These are phyloP conservation scores for Fusarium nematophilum DNA, from an alignment of 2,329 filamentous ascomycete genomes.

Conservation along the genomic window DNA sequence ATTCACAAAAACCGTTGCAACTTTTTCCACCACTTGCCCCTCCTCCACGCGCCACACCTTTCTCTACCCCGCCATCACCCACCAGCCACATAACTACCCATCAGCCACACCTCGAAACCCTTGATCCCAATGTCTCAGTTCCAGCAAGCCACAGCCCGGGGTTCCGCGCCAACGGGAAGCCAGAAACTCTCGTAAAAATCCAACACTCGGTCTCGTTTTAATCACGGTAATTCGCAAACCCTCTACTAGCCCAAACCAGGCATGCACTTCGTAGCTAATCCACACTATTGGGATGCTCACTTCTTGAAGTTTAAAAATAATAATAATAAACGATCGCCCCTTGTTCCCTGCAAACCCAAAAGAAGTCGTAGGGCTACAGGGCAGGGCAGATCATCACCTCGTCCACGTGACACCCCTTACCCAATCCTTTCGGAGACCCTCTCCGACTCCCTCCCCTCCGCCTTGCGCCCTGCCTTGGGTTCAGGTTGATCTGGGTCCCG, in stretches of 20 bases:
- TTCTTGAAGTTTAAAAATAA: too few species aligned
- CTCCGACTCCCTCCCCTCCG: too few species aligned
- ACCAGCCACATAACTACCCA: slow-evolving; percentile 17
- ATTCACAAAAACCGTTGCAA: slow-evolving; percentile 29
- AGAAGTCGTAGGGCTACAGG: slow-evolving; percentile 2
- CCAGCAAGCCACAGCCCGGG: neutral
- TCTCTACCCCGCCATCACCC: slow-evolving; percentile 26
- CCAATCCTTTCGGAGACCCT: too few species aligned
- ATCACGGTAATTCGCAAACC: too few species aligned
- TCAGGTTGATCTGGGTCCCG: too few species aligned
- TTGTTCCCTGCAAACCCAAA: neutral
- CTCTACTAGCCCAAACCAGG: slow-evolving; percentile 12
- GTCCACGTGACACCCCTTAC: slow-evolving; percentile 3
- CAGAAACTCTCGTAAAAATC: too few species aligned
- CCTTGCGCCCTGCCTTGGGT: too few species aligned
- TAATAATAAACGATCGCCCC: too few species aligned
- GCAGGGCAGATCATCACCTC: neutral
- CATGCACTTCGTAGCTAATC: neutral
- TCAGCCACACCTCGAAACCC: slow-evolving; percentile 15
- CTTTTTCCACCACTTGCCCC: slow-evolving; percentile 32
- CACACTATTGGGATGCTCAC: slow-evolving; percentile 6
- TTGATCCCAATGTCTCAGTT: slow-evolving; percentile 7
- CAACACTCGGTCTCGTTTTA: too few species aligned
- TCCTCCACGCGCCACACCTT: slow-evolving; percentile 29
- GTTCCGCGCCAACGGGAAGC: too few species aligned